phyloP scores from a whole-genome alignment of 306 rosid species.

The Vigna nakashimae region DNA sequence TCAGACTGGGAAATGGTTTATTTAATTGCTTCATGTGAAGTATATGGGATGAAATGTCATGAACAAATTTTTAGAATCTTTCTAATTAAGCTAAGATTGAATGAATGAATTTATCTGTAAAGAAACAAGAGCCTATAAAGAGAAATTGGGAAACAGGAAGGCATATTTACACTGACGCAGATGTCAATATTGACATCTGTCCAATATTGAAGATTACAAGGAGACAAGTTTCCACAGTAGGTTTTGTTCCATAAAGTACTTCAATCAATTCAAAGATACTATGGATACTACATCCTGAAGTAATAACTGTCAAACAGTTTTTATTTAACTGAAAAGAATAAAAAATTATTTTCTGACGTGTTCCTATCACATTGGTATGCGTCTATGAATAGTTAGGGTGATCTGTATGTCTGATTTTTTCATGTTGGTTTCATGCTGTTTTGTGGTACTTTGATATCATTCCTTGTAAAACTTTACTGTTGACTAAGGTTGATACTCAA shows the following conservation, averaged over 20 bases:
- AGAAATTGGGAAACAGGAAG: neutral
- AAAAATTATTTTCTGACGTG: neutral
- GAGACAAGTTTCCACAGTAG: neutral
- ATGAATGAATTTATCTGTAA: too few relatives aligned
- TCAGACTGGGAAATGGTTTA: conserved; percentile 23
- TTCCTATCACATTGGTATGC: neutral
- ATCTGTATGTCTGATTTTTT: conserved; percentile 11
- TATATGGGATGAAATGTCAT: neutral
- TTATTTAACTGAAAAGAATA: conserved; percentile 16
- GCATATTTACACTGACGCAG: conserved; percentile 1
- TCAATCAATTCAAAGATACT: neutral
- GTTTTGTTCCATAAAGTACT: neutral
- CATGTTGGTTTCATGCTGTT: conserved; percentile 1
- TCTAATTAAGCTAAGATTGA: neutral
- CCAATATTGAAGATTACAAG: neutral
- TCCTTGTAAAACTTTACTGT: neutral
- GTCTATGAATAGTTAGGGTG: neutral
- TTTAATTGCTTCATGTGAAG: neutral
- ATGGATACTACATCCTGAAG: conserved; percentile 2
- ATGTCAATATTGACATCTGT: neutral
- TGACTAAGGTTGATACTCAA: conserved; percentile 3
- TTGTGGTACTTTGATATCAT: conserved; percentile 14
- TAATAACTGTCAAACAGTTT: neutral
- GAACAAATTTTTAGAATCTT: neutral
- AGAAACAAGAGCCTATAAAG: neutral